Conservation (phyloP, 2,329 filamentous ascomycete genomes). For the Ophiostoma sp. region DNA sequence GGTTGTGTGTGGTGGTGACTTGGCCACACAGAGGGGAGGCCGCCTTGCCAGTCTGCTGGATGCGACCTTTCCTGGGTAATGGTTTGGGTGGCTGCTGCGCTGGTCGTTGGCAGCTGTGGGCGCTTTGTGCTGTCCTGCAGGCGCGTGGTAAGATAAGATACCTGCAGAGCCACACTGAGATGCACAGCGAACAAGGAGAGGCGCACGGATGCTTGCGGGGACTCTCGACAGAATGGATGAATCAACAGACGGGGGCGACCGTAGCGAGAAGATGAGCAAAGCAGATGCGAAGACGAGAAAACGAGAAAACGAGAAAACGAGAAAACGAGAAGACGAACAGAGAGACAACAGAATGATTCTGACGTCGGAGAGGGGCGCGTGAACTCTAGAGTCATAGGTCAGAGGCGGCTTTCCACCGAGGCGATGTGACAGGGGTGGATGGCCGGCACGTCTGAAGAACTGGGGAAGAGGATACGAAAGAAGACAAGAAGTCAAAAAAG, state of each 20-base stretch:
- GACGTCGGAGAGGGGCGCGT: constrained; percentile 1
- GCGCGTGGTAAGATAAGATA: background rate
- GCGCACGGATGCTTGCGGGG: background rate
- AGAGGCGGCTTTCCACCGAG: constrained; percentile 1
- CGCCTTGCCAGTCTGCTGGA: constrained; percentile 3
- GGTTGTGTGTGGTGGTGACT: background rate
- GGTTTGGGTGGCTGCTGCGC: background rate
- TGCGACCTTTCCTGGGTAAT: background rate
- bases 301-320: background rate
- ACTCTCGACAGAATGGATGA: background rate
- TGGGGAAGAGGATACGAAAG: background rate
- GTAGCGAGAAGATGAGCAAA: too few relatives aligned
- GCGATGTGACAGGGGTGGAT: background rate
- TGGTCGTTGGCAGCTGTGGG: constrained; percentile 3
- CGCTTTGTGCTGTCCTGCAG: background rate
- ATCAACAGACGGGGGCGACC: background rate
- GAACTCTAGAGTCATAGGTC: background rate
- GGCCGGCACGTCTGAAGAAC: background rate
- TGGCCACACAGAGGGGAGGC: background rate
- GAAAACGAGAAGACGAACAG: background rate
- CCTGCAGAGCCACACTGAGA: constrained; percentile 3
- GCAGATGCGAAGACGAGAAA: background rate
- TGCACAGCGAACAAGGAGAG: background rate
- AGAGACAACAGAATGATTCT: background rate
- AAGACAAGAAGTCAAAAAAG: background rate